phyloP scores from a whole-genome alignment of 1,139 yeast species.

The Taphrina betulina region DNA sequence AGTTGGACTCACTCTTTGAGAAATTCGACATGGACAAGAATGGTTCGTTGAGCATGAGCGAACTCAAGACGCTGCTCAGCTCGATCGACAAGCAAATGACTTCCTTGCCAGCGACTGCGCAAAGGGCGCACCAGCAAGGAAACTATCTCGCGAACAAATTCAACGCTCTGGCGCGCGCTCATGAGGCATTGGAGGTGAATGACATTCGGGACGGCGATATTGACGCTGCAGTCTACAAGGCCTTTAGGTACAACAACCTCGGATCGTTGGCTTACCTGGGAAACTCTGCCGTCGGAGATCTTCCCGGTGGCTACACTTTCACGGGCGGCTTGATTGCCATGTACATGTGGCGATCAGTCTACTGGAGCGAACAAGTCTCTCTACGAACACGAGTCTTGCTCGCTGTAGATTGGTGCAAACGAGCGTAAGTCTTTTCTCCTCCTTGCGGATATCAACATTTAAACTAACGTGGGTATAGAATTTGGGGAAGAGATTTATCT shows the following conservation, averaged over 20 bases:
- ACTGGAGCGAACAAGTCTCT: slow-evolving; percentile 63
- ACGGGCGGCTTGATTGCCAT: slow-evolving; percentile 63
- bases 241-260: slow-evolving; percentile 58
- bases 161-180: slow-evolving; percentile 50
- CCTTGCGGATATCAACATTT: neutral
- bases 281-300: slow-evolving; percentile 64
- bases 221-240: slow-evolving; percentile 55
- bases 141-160: slow-evolving; percentile 58
- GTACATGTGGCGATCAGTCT: slow-evolving; percentile 67
- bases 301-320: slow-evolving; percentile 55
- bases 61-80: slow-evolving; percentile 51
- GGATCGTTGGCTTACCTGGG: slow-evolving; percentile 66
- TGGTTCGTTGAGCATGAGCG: slow-evolving; percentile 54
- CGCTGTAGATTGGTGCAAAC: slow-evolving; percentile 63
- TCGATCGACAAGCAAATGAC: slow-evolving; percentile 62
- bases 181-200: slow-evolving; percentile 44
- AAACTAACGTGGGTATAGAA: too few relatives aligned
- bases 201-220: slow-evolving; percentile 53
- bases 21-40: slow-evolving; percentile 51
- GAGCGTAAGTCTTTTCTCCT: slow-evolving; percentile 42
- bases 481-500: slow-evolving; percentile 34
- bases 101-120: slow-evolving; percentile 67
- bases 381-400: slow-evolving; percentile 58
- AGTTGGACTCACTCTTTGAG: slow-evolving; percentile 53
- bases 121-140: slow-evolving; percentile 67